Evolutionary conservation across 148 eudicot genomes (phyloP).

Genomic region (Pharnaceum exiguum): DNA sequence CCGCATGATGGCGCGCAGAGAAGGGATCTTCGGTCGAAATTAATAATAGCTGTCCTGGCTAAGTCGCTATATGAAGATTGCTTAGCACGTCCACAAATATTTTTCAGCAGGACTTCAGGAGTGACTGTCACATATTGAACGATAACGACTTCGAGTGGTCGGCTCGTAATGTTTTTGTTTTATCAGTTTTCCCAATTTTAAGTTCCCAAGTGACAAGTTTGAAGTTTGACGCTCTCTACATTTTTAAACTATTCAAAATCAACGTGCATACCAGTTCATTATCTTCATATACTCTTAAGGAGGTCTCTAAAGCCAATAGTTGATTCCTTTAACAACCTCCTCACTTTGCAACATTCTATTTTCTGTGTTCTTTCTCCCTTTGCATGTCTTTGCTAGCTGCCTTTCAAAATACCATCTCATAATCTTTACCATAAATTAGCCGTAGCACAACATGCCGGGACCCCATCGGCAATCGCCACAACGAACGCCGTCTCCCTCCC

Average conservation of each 20-base stretch:
- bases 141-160: too few species aligned
- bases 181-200: too few species aligned
- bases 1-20: too few species aligned
- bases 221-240: too few species aligned
- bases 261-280: constrained; percentile 30
- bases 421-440: neutral
- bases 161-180: too few species aligned
- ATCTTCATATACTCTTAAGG: constrained; percentile 17
- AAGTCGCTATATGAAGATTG: too few species aligned
- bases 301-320: constrained; percentile 2
- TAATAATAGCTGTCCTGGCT: too few species aligned
- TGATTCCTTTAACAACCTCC: neutral
- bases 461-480: constrained; percentile 29
- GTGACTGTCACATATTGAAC: too few species aligned
- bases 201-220: too few species aligned
- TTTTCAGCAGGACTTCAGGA: too few species aligned
- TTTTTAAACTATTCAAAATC: neutral
- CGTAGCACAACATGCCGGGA: constrained; percentile 26
- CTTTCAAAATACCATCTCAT: neutral
- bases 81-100: too few species aligned
- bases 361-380: neutral
- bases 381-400: neutral
- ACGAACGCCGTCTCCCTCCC: constrained; percentile 17
- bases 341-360: neutral
- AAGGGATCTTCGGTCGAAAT: too few species aligned